phyloP scores from a whole-genome alignment of 495 filamentous ascomycete genomes.

The Hypoxylon subgilvum region DNA sequence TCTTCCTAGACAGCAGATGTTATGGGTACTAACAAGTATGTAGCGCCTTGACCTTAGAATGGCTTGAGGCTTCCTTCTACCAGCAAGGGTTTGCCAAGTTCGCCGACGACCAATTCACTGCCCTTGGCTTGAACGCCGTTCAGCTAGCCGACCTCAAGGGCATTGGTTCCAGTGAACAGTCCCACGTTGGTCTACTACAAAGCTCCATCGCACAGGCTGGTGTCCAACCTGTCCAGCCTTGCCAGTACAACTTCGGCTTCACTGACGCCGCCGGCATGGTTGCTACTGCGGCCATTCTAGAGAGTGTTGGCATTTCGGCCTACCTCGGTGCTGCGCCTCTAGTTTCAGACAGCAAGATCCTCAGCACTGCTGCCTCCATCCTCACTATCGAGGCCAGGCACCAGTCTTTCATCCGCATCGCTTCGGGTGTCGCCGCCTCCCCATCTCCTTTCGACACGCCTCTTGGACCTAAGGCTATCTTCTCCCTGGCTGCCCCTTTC shows the following conservation, averaged over 20 bases:
- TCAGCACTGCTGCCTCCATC: constrained; percentile 63
- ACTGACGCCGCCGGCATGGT: constrained; percentile 65
- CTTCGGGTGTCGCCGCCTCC: constrained; percentile 53
- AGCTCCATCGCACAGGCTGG: constrained; percentile 60
- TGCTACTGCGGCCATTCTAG: constrained; percentile 63
- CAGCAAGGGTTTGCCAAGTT: constrained; percentile 66
- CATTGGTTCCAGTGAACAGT: constrained; percentile 61
- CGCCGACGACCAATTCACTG: constrained; percentile 61
- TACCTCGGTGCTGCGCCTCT: constrained; percentile 69
- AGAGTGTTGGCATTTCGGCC: constrained; percentile 67
- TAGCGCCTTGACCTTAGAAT: constrained; percentile 69
- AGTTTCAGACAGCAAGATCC: constrained; percentile 56
- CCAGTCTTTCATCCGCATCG: constrained; percentile 64
- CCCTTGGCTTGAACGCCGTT: constrained; percentile 57
- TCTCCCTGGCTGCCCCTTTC: constrained; percentile 69
- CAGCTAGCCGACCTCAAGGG: constrained; percentile 57
- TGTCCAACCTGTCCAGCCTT: constrained; percentile 62
- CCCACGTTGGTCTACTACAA: constrained; percentile 64
- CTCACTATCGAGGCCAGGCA: constrained; percentile 67
- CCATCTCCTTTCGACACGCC: constrained; percentile 67
- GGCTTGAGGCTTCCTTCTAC: constrained; percentile 69
- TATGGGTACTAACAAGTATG: constrained; percentile 21
- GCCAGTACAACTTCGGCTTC: constrained; percentile 68
- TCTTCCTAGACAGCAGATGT: too few relatives aligned
- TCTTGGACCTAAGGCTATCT: constrained; percentile 62